Base-by-base conservation (phyloP, 768 basidiomycete genomes). In the Trametopsis cervina region DNA sequence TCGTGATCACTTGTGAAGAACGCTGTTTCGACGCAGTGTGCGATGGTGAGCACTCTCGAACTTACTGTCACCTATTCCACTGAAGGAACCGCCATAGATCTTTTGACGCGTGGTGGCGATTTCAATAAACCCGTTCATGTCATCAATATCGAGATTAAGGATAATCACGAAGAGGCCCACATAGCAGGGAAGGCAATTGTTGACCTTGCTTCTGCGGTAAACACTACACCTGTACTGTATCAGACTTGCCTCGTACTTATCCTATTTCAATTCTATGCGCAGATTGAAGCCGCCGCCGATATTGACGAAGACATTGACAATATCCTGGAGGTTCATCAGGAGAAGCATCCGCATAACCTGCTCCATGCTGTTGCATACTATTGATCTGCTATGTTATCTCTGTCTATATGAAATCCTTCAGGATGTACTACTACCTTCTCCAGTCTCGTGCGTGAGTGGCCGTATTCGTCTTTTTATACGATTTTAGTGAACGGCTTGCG, bases 1-100 rank as follows among this genome's bases (percentile, higher is more conserved):
- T 99, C 18, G 96, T 99, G 18, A 93, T 99, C 60, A 99, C 96
- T 4, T 99, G 96, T 64, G 96, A 98, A 69, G 96, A 99, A 64
- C 81, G 95, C 45, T 99, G 96, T 65, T 99, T 93, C 64, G 96
- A 99, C 62, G 88, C 92, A 0, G 96, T 99, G 17, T 96, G 94
- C 62, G 96, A 98, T 65, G 96, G 96, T 96, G 58, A 60, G 80
- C 63, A 5, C n/a, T 33, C 27, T 22, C 49, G 24, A 42, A 25
- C 4, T 27, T 44, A 21, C 46, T 20, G 47, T 25, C 53, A 50
- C 7, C 29, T 15, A 33, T 33, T 33, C 15, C 29, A 57, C 20
- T 33, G 39, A 35, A 40, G 42, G 42, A 24, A n/a, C 18, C 22
- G 33, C 46, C 29, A 2, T 52, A 92, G 96, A 99, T 68, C 70